A percentile compares a stretch with the other conserved stretches of the same genome.
Evolutionary conservation across 2,329 filamentous ascomycete genomes (phyloP).

Genomic region (Clonostachys solani): DNA sequence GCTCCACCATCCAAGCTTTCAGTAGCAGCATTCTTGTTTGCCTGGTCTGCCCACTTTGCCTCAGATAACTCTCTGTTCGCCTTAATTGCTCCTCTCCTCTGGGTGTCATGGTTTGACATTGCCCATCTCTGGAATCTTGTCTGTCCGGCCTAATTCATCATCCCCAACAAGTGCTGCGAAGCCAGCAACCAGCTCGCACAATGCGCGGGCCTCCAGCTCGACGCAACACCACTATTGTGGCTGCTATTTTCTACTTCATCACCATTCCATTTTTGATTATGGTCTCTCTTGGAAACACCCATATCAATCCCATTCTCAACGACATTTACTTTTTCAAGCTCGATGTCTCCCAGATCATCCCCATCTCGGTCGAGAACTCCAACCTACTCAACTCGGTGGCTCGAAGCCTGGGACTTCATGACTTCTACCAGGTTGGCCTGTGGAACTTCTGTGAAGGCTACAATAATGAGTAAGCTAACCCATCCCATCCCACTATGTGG

Average conservation of each 20-base stretch:
- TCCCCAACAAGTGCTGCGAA: too few species aligned
- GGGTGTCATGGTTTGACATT: too few species aligned
- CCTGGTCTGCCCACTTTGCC: too few species aligned
- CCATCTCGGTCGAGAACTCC: constrained; percentile 65
- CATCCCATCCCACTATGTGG: neutral
- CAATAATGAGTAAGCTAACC: constrained; percentile 45
- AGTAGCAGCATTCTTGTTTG: too few species aligned
- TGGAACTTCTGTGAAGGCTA: constrained; percentile 95
- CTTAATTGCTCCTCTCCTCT: too few species aligned
- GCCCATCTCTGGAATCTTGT: too few species aligned
- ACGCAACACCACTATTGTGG: constrained; percentile 57
- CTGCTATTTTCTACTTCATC: constrained; percentile 68
- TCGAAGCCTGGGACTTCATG: constrained; percentile 79
- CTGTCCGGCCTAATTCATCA: too few species aligned
- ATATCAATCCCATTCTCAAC: constrained; percentile 54
- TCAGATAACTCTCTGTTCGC: too few species aligned
- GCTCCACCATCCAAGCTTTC: too few species aligned
- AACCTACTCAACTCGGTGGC: constrained; percentile 83
- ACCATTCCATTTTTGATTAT: constrained; percentile 76
- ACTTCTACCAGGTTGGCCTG: constrained; percentile 89
- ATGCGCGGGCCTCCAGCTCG: constrained; percentile 27
- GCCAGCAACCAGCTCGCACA: neutral
- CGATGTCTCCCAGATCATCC: constrained; percentile 78
- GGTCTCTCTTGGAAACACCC: constrained; percentile 72
- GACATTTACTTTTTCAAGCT: constrained; percentile 82